Conservation (phyloP, 2,329 filamentous ascomycete species). For the Aaosphaeria pasadenensis region DNA sequence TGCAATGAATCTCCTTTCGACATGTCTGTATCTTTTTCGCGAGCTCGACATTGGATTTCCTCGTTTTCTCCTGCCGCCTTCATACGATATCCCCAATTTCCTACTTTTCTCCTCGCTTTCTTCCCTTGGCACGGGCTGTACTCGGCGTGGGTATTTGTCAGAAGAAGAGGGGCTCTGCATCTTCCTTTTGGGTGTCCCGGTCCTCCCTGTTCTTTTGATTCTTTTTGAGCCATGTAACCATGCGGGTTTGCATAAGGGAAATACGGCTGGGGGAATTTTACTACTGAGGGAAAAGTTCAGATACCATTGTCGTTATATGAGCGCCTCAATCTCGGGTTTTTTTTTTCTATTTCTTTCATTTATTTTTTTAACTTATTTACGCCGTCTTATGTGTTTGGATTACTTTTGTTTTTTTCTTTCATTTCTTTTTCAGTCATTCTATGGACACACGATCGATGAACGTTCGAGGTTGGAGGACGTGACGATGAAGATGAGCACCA, state of each 20-base stretch:
- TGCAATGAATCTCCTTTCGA: conserved; percentile 7
- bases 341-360: too few relatives aligned
- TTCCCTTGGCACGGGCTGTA: too few relatives aligned
- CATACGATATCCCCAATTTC: not conserved
- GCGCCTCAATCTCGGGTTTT: conserved; percentile 1
- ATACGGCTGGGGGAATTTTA: conserved; percentile 2
- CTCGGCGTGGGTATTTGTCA: too few relatives aligned
- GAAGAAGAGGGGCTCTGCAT: conserved; percentile 16
- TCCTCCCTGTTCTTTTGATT: too few relatives aligned
- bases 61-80: not conserved
- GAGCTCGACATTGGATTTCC: not conserved
- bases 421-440: too few relatives aligned
- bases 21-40: not conserved
- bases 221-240: too few relatives aligned
- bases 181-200: conserved; percentile 26
- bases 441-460: too few relatives aligned
- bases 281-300: conserved; percentile 5
- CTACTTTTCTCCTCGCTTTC: not conserved
- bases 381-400: too few relatives aligned
- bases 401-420: too few relatives aligned
- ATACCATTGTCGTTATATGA: conserved; percentile 9
- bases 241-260: not conserved
- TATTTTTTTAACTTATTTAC: too few relatives aligned
- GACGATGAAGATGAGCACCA: too few relatives aligned
- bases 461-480: too few relatives aligned